Evolutionary conservation across 1,284 basidiomycete species (phyloP).

Genomic region (Abortiporus biennis): DNA sequence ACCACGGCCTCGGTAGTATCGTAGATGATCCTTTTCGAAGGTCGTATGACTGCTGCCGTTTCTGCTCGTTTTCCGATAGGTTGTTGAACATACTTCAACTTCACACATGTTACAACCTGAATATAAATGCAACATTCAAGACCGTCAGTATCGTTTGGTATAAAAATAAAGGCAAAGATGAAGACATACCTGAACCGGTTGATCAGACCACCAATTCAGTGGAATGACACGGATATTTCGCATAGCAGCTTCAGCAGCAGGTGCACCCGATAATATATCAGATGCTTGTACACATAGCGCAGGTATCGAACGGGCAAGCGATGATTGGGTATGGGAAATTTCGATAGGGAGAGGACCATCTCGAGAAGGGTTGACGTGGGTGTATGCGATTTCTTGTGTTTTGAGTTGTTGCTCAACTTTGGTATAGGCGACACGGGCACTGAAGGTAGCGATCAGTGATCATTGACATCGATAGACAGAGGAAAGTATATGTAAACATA

Average conservation of each 20-base stretch:
- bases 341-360: conserved; percentile 36
- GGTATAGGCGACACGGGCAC: conserved; percentile 86
- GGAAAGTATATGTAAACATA: conserved; percentile 26
- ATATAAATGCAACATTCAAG: conserved; percentile 1
- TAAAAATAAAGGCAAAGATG: conserved; percentile 1
- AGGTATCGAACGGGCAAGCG: conserved; percentile 69
- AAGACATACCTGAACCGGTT: conserved; percentile 45
- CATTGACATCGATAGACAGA: neutral
- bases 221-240: conserved; percentile 86
- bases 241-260: conserved; percentile 85
- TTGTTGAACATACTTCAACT: conserved; percentile 82
- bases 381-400: conserved; percentile 72
- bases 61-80: conserved; percentile 68
- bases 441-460: conserved; percentile 22
- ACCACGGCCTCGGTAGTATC: conserved; percentile 82
- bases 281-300: conserved; percentile 77
- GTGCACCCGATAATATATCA: conserved; percentile 74
- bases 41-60: conserved; percentile 61
- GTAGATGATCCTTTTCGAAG: conserved; percentile 81
- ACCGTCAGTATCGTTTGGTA: conserved; percentile 8
- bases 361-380: conserved; percentile 60
- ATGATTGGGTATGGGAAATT: conserved; percentile 54
- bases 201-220: conserved; percentile 85
- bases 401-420: conserved; percentile 88
- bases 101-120: conserved; percentile 80